These are phyloP conservation scores for Penicillium longicatenatum DNA, from an alignment of 495 filamentous ascomycete species.

Conservation along the genomic window DNA sequence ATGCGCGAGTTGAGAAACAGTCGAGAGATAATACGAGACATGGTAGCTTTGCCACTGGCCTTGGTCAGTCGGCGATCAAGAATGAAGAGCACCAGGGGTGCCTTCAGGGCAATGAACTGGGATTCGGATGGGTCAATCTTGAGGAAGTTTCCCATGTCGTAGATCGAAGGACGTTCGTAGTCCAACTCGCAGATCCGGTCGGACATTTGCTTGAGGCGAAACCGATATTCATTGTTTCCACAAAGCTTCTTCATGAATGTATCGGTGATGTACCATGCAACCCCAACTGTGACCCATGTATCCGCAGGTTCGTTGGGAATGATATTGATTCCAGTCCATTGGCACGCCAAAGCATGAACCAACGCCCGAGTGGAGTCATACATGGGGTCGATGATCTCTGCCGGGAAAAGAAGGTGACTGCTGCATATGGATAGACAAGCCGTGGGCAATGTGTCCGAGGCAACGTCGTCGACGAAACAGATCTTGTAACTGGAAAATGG, in stretches of 20 bases:
- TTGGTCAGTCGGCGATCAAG: slow-evolving; percentile 89
- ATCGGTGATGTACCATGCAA: slow-evolving; percentile 91
- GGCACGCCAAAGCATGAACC: slow-evolving; percentile 81
- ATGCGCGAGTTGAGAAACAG: slow-evolving; percentile 81
- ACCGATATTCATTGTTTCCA: slow-evolving; percentile 92
- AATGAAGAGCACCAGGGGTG: slow-evolving; percentile 88
- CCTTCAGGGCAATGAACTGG: slow-evolving; percentile 90
- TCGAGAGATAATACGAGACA: slow-evolving; percentile 79
- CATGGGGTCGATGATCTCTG: slow-evolving; percentile 78
- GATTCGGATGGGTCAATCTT: slow-evolving; percentile 78
- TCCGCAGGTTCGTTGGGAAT: slow-evolving; percentile 78
- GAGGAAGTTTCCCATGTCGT: slow-evolving; percentile 74
- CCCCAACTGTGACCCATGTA: slow-evolving; percentile 87
- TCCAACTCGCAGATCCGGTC: slow-evolving; percentile 83
- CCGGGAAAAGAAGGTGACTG: slow-evolving; percentile 78
- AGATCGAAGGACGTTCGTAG: slow-evolving; percentile 77
- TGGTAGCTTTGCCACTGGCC: slow-evolving; percentile 76
- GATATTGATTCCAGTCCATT: slow-evolving; percentile 92
- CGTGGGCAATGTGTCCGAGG: slow-evolving; percentile 69
- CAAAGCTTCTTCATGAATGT: slow-evolving; percentile 85
- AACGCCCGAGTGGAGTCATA: slow-evolving; percentile 74
- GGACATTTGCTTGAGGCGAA: slow-evolving; percentile 81
- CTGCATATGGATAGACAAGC: slow-evolving; percentile 86
- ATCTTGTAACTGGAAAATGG: slow-evolving; percentile 87
- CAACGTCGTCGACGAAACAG: slow-evolving; percentile 89